Base-by-base conservation (phyloP, 805 yeast genomes). In the Priceomyces melissophilus region DNA sequence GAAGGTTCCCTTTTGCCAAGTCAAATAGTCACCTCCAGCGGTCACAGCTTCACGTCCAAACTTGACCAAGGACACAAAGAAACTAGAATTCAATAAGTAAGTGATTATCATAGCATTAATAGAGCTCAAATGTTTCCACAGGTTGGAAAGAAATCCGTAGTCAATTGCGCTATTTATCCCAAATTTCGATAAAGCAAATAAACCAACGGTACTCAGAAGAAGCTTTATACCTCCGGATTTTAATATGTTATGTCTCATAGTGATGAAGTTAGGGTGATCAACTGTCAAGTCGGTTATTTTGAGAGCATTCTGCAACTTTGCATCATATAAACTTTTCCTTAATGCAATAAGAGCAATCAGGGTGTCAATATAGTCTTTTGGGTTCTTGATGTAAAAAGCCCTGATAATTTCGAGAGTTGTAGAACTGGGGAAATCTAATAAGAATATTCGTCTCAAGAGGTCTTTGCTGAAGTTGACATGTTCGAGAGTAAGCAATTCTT, bases 1-100 rank as follows among this genome's bases (percentile, higher is more conserved):
- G 41, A 81, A 73, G 0, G 85, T 79, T 3, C 87, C 87, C 45
- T 73, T 73, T 36, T 71, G 75, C 82, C 87, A 86, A 35, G 77
- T 71, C 44, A 82, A 64, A 47, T 65, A 69, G 40, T 71, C 74
- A 10, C 84, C 83, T 14, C 80, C 75, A 1, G 71, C 50, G 16
- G 55, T 50, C 10, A 60, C 53, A 35, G 65, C 52, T 42, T 62
- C 65, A 31, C 74, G 49, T 12, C 75, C 75, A 41, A 69, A 60
- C 34, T 55, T 48, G n/a, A 69, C 74, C 6, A 67, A 49, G 3
- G 75, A 58, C 30, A 69, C 55, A 36, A 69, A 68, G 43, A 69
- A 69, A 34, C 70, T 59, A 27, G 69, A 63, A 49, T 69, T 69
- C 26, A 69, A 32, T 14, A 69, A 31, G 43, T 69, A 69, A 2